Evolutionary conservation across 1,284 basidiomycete species (phyloP).

Genomic region (Sporisorium sorghi): DNA sequence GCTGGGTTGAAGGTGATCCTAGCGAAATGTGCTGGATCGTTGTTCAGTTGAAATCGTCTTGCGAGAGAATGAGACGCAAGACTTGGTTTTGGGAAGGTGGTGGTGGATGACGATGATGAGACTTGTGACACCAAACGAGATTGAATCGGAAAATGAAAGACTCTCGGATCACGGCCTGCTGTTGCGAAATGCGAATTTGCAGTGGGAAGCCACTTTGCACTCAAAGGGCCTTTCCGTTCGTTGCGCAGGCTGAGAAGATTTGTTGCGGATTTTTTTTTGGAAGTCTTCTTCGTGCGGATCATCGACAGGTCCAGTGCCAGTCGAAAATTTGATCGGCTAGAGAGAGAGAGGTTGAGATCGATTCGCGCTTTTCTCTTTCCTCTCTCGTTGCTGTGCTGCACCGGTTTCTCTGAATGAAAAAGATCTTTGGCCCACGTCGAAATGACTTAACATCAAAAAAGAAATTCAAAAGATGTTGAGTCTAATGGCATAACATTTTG

Average conservation of each 20-base stretch:
- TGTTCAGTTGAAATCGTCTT: constrained; percentile 2
- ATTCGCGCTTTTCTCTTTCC: not conserved
- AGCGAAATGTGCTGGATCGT: constrained; percentile 13
- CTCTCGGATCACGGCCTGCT: constrained; percentile 34
- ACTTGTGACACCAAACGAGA: constrained; percentile 11
- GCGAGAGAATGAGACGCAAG: constrained; percentile 14
- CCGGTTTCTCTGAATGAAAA: too few relatives aligned
- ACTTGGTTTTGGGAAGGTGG: constrained; percentile 17
- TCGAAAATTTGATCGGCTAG: not conserved
- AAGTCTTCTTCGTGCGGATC: not conserved
- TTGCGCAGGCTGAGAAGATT: not conserved
- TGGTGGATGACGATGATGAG: constrained; percentile 25
- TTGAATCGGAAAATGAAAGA: constrained; percentile 15
- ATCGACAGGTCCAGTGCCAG: not conserved
- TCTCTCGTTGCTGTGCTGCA: not conserved
- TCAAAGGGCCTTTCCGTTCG: too few relatives aligned
- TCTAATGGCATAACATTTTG: not conserved
- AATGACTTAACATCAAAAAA: too few relatives aligned
- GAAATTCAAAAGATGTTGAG: not conserved
- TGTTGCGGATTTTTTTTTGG: not conserved
- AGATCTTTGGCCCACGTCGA: too few relatives aligned
- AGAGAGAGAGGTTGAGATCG: not conserved
- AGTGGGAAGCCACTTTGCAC: not conserved
- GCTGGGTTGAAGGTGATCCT: constrained; percentile 9
- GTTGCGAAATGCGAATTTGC: not conserved